Evolutionary conservation across 306 rosid species (phyloP), one percentile per base, ranked within the genome.

Genomic region (Pterocarpus macrocarpus): DNA sequence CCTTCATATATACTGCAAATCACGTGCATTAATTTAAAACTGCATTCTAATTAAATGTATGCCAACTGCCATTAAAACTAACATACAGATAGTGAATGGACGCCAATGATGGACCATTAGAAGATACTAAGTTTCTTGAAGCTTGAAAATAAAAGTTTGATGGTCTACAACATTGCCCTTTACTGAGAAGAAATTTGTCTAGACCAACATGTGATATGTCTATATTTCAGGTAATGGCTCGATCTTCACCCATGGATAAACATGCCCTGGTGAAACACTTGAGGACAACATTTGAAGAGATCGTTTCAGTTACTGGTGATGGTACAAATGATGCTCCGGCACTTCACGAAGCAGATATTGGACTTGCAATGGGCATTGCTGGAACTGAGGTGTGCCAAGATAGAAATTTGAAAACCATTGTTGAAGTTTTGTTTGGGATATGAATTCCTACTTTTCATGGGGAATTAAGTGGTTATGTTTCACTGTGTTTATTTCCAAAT

Each of bases 271-370:
- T 93, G 63, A 93, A 87, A 83, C 90, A 85, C 72, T 88, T 95
- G 32, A 83, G 97, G 69, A 95, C 98, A 67, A 95, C 96, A 78
- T 91, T 95, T 61, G 84, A 88, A 89, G 99, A 95, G 70, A 98
- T 95, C 77, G 99, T 95, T 75, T 92, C 98, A 56, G 99, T 93
- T 76, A 95, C 99, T 9, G 99, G 99, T 57, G 99, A 95, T 73
- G 99, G 99, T 82, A 93, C 99, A 71, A 95, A 95, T 66, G 99
- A 95, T 79, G 98, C 99, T 69, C 99, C 99, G 5, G 99, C 99
- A 12, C 99, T 95, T 77, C 99, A 95, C 76, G 99, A 95, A 93
- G 99, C 98, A 76, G 99, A 95, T 83, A 93, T 95, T 83, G 99
- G 99, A 75, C 91, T 95, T 78, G 99, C 99, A 82, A 95, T 95